Evolutionary conservation across 495 filamentous ascomycete genomes (phyloP).

Genomic region (Alectoria sarmentosa): DNA sequence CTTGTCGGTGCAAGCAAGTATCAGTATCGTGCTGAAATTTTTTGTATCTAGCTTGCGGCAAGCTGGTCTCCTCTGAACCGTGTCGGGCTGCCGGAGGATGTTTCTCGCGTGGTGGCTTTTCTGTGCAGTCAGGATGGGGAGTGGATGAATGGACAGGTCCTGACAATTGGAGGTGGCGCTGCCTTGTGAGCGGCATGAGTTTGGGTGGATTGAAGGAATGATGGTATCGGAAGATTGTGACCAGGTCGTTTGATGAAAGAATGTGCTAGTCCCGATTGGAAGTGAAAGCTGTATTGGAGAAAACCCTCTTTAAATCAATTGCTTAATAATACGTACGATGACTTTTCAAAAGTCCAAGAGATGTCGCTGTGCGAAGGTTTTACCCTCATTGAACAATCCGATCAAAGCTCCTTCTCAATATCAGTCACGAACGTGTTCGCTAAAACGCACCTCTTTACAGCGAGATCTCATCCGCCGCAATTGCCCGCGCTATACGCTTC

Average conservation of each 20-base stretch:
- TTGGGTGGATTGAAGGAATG: neutral
- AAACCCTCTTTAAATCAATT: neutral
- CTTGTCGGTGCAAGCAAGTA: neutral
- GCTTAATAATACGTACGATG: neutral
- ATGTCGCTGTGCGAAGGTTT: neutral
- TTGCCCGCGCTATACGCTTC: neutral
- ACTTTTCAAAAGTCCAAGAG: neutral
- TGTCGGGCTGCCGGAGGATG: conserved; percentile 55
- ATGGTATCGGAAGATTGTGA: neutral
- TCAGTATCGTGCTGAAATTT: neutral
- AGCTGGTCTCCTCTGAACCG: conserved; percentile 55
- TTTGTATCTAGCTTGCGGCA: conserved; percentile 31
- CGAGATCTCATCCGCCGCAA: neutral
- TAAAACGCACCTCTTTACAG: neutral
- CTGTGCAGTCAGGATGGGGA: conserved; percentile 56
- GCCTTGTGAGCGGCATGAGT: neutral
- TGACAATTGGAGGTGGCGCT: conserved; percentile 15
- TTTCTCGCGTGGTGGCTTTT: conserved; percentile 58
- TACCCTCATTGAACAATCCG: neutral
- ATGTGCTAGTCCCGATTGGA: neutral
- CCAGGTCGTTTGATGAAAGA: neutral
- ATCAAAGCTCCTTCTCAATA: neutral
- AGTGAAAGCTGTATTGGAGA: neutral
- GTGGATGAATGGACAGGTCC: conserved; percentile 56
- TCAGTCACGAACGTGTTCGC: neutral